Conservation (phyloP, 2,329 filamentous ascomycete genomes). For the Diplodia intermedia region DNA sequence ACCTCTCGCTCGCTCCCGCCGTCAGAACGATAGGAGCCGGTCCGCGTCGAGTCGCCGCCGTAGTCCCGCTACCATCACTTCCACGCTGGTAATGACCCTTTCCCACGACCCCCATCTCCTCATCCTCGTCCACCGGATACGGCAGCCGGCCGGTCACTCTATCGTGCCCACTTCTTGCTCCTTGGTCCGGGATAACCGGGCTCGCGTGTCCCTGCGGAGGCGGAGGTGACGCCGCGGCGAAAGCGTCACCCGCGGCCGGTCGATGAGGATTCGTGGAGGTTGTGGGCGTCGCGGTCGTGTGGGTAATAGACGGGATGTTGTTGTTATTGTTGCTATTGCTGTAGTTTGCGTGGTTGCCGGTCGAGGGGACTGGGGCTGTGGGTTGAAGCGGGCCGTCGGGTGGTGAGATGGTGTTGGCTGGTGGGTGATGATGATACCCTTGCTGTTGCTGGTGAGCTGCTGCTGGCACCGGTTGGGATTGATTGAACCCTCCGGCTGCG, state of each 20-base stretch:
- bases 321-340: neutral
- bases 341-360: neutral
- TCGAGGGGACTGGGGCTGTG: neutral
- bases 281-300: conserved; percentile 5
- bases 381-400: conserved; percentile 5
- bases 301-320: conserved; percentile 14
- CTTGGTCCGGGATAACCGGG: conserved; percentile 12
- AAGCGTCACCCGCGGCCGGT: neutral
- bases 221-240: neutral
- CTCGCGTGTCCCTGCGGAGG: neutral
- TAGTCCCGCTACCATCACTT: neutral
- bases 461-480: neutral
- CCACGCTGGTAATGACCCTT: neutral
- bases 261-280: neutral
- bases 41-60: neutral
- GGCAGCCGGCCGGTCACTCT: neutral
- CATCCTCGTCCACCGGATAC: conserved; percentile 16
- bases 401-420: neutral
- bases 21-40: neutral
- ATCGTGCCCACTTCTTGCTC: neutral
- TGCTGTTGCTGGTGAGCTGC: neutral
- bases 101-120: conserved; percentile 4
- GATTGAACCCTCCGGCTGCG: neutral
- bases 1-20: neutral
- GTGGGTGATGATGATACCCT: neutral